Conservation (phyloP, 169 alveolate genomes). For the Plasmodium yoelii region DNA sequence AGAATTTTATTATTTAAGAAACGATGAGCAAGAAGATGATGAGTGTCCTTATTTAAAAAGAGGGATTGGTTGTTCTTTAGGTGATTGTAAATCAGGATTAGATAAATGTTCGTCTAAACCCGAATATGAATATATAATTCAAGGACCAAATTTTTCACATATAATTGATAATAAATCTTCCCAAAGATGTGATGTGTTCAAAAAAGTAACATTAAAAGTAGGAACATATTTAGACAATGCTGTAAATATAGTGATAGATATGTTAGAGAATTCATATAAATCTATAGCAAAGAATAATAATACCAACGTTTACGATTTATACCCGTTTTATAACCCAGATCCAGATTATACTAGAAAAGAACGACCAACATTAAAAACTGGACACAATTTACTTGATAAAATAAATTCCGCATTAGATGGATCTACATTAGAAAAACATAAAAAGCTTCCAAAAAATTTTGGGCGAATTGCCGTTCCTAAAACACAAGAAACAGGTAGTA, state of each 20-base stretch:
- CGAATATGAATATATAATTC: constrained; percentile 44
- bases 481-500: constrained; percentile 60
- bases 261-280: constrained; percentile 43
- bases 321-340: constrained; percentile 77
- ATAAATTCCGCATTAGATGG: constrained; percentile 65
- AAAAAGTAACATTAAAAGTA: constrained; percentile 57
- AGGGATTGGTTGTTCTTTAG: constrained; percentile 14
- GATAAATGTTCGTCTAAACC: constrained; percentile 1
- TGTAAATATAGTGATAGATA: constrained; percentile 50
- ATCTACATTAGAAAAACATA: constrained; percentile 69
- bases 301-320: constrained; percentile 42
- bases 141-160: constrained; percentile 10
- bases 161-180: not conserved
- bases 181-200: constrained; percentile 41
- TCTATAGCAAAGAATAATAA: constrained; percentile 5
- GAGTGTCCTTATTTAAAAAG: constrained; percentile 14
- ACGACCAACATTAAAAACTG: constrained; percentile 73
- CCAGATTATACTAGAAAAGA: constrained; percentile 66
- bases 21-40: constrained; percentile 12
- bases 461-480: constrained; percentile 56
- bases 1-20: constrained; percentile 14
- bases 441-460: constrained; percentile 26
- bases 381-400: constrained; percentile 54
- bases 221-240: constrained; percentile 67
- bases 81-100: constrained; percentile 15